Evolutionary conservation across 495 filamentous ascomycete genomes (phyloP), one percentile per base, ranked within the genome.

Genomic region (Penicillium desertorum): DNA sequence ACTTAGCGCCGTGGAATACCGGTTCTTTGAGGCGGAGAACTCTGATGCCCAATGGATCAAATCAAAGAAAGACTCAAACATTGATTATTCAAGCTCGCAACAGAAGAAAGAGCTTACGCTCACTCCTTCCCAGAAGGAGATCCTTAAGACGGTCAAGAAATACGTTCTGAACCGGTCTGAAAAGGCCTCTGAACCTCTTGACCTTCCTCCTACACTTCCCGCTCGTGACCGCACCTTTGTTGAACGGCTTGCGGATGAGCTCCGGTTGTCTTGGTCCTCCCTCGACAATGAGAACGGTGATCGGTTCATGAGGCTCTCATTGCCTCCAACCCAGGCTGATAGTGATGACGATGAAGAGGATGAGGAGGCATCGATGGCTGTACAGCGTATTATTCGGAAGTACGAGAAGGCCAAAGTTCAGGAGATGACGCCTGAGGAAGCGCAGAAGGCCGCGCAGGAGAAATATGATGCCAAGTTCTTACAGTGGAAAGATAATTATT

Each of bases 401-500:
- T 99, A 96, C 66, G 91, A 97, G 58, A 91, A 88, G 59, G 94
- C 94, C 41, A 87, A 90, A 64, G 80, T 93, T 34, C 73, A 95
- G 23, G 93, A 99, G 62, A 69, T 91, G 30, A 88, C 87, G 8
- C 73, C 87, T 2, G 86, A 91, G 67, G 88, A 96, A 57, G 87
- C 87, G 19, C 84, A 93, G 70, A 79, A 79, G 32, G 83, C 86
- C 5, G 85, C 91, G 67, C 84, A 96, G 66, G 77, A 82, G 63
- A 89, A 89, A 64, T 98, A 99, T 70, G 81, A 96, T 51, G 75
- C 86, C 58, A 92, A 90, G 62, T 99, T 97, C 72, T 77, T 83
- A 56, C 81, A 85, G 52, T 99, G 94, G 94, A 97, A 96, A 70
- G 83, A 94, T 72, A 83, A 89, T 41, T 95, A 99, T 67, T 99